Percentiles rank a stretch among this genome's conserved stretches.
Evolutionary conservation across 345 rosid species (phyloP).

Genomic region (Camelina hispida): DNA sequence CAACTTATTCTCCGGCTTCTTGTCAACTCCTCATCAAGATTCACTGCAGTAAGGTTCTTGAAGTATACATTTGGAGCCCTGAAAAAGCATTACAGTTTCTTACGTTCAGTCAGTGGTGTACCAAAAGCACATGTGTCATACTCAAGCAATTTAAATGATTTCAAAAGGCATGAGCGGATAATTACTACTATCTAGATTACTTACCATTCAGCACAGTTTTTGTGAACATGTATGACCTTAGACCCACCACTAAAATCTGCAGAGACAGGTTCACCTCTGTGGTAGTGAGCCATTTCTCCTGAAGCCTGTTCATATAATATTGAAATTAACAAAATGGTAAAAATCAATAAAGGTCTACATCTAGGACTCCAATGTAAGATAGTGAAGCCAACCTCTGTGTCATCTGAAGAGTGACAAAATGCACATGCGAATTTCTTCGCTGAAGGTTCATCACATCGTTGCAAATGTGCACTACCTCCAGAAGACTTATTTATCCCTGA

Average conservation of each 20-base stretch:
- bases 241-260: constrained; percentile 58
- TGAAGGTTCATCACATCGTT: constrained; percentile 47
- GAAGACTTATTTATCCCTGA: constrained; percentile 39
- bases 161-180: not conserved
- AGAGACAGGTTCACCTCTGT: constrained; percentile 67
- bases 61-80: constrained; percentile 97
- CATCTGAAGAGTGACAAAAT: constrained; percentile 76
- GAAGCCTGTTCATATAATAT: constrained; percentile 57
- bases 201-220: constrained; percentile 92
- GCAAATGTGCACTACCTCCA: constrained; percentile 40
- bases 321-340: not conserved
- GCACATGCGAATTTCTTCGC: constrained; percentile 53
- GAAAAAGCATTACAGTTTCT: constrained; percentile 33
- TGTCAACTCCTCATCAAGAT: constrained; percentile 83
- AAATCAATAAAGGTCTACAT: constrained; percentile 1
- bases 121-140: not conserved
- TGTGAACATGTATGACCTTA: constrained; percentile 74
- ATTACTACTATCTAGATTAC: constrained; percentile 24
- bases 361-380: constrained; percentile 11
- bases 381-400: constrained; percentile 62
- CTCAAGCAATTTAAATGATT: not conserved
- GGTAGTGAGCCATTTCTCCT: constrained; percentile 84
- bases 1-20: constrained; percentile 83
- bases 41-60: constrained; percentile 65
- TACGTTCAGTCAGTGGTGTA: not conserved